phyloP scores from a whole-genome alignment of 2,329 filamentous ascomycete species.

The Tolypocladium ophioglossoides region DNA sequence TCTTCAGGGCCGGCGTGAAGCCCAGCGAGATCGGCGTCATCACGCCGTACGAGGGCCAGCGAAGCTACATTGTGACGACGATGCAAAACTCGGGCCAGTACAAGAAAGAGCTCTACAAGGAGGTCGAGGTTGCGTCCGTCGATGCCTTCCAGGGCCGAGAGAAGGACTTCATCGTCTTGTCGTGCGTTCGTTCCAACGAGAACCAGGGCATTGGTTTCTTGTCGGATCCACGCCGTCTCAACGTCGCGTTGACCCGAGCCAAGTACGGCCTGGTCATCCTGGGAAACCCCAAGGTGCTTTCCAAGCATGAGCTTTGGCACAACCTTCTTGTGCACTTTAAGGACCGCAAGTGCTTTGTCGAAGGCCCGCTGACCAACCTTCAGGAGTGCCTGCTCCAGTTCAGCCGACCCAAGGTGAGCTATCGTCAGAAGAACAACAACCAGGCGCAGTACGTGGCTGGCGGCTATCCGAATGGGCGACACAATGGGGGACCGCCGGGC shows the following conservation, averaged over 20 bases:
- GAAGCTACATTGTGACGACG: constrained; percentile 97
- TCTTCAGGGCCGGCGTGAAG: constrained; percentile 98
- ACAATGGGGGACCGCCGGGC: constrained; percentile 27
- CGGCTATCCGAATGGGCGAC: constrained; percentile 29
- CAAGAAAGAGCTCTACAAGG: constrained; percentile 98
- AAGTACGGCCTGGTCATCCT: constrained; percentile 96
- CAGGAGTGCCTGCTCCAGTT: constrained; percentile 93
- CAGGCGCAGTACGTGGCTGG: constrained; percentile 58
- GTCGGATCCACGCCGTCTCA: constrained; percentile 92
- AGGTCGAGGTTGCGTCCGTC: constrained; percentile 95
- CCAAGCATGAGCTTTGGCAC: constrained; percentile 97
- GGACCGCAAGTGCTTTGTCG: constrained; percentile 89
- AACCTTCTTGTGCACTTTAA: constrained; percentile 93
- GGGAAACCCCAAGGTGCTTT: constrained; percentile 93
- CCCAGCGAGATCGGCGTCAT: constrained; percentile 93
- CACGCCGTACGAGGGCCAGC: constrained; percentile 95
- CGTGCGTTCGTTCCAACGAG: constrained; percentile 96
- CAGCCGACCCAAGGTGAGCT: constrained; percentile 83
- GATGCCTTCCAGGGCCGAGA: constrained; percentile 98
- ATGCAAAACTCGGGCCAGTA: constrained; percentile 97
- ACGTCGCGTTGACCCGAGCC: constrained; percentile 91
- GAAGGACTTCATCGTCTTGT: constrained; percentile 97
- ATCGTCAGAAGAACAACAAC: constrained; percentile 70
- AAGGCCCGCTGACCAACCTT: constrained; percentile 90
- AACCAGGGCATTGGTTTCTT: constrained; percentile 98